Conservation (phyloP, 2,329 filamentous ascomycete genomes). For the Hymenoscyphus fructigenus region DNA sequence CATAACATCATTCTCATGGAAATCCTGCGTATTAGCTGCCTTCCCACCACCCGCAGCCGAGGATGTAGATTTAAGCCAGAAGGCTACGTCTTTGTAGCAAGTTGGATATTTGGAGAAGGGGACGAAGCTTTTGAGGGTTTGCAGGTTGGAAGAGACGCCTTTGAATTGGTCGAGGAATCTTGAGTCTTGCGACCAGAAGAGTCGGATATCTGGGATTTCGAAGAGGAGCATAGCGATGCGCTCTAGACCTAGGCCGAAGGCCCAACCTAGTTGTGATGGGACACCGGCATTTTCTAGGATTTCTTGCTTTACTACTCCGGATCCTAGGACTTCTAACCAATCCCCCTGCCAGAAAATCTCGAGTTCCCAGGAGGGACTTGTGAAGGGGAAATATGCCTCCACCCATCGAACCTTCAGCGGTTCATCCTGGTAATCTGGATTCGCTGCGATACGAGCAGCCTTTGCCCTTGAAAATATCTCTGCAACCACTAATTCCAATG, state of each 20-base stretch:
- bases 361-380: constrained; percentile 90
- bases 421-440: constrained; percentile 56
- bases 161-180: constrained; percentile 87
- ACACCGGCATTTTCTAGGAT: constrained; percentile 76
- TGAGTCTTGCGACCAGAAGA: constrained; percentile 88
- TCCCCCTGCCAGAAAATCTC: constrained; percentile 93
- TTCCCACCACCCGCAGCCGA: constrained; percentile 49
- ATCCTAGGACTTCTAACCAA: constrained; percentile 96
- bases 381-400: constrained; percentile 97
- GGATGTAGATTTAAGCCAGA: constrained; percentile 72
- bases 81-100: constrained; percentile 89
- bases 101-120: constrained; percentile 91
- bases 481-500: constrained; percentile 84
- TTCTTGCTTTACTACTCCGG: constrained; percentile 81
- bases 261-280: constrained; percentile 80
- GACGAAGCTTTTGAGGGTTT: constrained; percentile 62
- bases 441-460: constrained; percentile 55
- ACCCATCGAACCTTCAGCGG: constrained; percentile 89
- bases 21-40: constrained; percentile 46
- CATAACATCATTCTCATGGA: constrained; percentile 98
- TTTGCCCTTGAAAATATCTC: constrained; percentile 82
- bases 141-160: constrained; percentile 54
- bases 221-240: constrained; percentile 97
- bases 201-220: constrained; percentile 90
- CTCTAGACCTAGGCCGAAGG: constrained; percentile 91